phyloP scores from a whole-genome alignment of 257 asterid species.

The Salvia rosmarinus region DNA sequence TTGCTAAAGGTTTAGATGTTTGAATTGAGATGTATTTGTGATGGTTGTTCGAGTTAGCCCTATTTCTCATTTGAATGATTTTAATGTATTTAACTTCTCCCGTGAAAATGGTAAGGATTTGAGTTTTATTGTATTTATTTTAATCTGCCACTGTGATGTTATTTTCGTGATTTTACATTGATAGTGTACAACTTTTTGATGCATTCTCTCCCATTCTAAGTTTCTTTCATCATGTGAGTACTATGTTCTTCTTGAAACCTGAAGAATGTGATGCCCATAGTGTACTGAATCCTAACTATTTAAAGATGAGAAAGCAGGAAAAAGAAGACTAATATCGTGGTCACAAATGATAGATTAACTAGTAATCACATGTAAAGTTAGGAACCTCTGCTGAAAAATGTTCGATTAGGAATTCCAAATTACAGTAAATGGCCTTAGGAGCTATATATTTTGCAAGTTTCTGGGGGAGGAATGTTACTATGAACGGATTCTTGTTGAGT shows the following conservation, averaged over 20 bases:
- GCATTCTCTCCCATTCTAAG: neutral
- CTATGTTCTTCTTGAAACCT: neutral
- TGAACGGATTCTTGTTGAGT: neutral
- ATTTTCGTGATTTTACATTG: neutral
- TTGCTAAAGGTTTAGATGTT: neutral
- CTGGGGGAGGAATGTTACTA: neutral
- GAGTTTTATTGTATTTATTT: neutral
- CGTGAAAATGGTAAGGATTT: slow-evolving; percentile 4
- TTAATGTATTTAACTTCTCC: neutral
- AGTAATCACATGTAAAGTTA: neutral
- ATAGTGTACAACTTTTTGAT: neutral
- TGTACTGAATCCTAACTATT: slow-evolving; percentile 2
- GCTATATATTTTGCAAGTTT: neutral
- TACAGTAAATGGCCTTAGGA: slow-evolving; percentile 14
- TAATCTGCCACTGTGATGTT: neutral
- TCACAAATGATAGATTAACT: neutral
- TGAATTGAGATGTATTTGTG: slow-evolving; percentile 14
- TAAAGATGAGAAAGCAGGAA: slow-evolving; percentile 6
- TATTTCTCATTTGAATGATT: neutral
- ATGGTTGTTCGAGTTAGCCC: neutral
- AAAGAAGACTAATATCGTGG: neutral
- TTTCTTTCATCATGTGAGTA: neutral
- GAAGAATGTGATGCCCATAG: neutral
- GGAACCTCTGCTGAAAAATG: neutral
- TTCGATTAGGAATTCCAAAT: neutral